Conservation (phyloP, 1,284 basidiomycete genomes). For the Lentinula novae-zelandiae region DNA sequence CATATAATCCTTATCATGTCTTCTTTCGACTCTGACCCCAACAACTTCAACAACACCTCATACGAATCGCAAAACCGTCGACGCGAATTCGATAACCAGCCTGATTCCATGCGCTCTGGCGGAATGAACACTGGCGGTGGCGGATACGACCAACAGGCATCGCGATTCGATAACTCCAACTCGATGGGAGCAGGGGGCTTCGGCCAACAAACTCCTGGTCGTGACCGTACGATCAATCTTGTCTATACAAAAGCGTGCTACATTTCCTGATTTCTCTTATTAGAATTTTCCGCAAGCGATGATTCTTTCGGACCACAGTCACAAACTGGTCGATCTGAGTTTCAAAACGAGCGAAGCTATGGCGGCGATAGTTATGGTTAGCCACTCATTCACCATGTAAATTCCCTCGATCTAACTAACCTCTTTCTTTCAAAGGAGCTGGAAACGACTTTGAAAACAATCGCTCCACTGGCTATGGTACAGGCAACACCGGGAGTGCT, state of each 20-base stretch:
- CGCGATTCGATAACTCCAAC: background rate
- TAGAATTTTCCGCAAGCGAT: background rate
- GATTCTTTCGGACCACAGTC: background rate
- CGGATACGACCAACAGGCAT: background rate
- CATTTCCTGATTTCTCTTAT: background rate
- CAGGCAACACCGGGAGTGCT: background rate
- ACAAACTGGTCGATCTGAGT: background rate
- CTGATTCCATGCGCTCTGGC: background rate
- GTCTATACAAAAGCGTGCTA: no score
- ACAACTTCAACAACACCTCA: constrained; percentile 1
- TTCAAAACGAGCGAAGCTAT: background rate
- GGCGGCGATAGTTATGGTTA: background rate
- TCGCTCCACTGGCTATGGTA: background rate
- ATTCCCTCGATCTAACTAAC: no score
- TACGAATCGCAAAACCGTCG: background rate
- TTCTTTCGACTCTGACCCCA: constrained; percentile 8
- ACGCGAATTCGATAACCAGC: background rate
- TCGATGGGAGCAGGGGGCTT: background rate
- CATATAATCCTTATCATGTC: background rate
- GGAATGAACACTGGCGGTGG: background rate
- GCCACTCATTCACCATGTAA: no score
- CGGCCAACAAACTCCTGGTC: background rate
- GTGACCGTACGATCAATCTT: background rate
- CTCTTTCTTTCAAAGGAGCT: background rate
- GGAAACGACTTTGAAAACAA: background rate